phyloP scores from a whole-genome alignment of 345 rosid species.

The Gossypium turneri region DNA sequence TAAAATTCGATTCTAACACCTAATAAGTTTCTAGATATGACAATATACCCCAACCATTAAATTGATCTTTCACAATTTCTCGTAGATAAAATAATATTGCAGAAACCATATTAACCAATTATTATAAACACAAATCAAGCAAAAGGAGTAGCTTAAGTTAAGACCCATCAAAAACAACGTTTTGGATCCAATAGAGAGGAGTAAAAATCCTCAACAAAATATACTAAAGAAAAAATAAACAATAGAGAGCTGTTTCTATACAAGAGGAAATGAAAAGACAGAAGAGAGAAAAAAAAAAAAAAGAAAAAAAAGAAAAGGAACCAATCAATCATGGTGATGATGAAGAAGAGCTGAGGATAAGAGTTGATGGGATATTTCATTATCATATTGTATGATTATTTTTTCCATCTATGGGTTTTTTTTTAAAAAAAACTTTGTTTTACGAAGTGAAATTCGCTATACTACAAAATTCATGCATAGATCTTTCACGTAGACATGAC shows the following conservation, averaged over 20 bases:
- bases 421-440: background rate
- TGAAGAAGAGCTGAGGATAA: background rate
- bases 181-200: background rate
- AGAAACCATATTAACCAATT: background rate
- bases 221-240: background rate
- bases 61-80: background rate
- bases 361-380: conserved; percentile 24
- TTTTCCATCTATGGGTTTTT: background rate
- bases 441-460: background rate
- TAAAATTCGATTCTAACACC: no score
- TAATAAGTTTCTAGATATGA: no score
- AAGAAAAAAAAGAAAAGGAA: no score
- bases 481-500: conserved; percentile 19
- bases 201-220: background rate
- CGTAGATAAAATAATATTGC: background rate
- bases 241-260: background rate
- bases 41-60: no score
- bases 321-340: background rate
- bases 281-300: background rate
- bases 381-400: no score
- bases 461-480: conserved; percentile 11
- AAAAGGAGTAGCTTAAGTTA: background rate
- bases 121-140: background rate
- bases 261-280: background rate
- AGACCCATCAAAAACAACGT: background rate